Base-by-base conservation (phyloP, 2,329 filamentous ascomycete species). In the Fusarium buharicum region DNA sequence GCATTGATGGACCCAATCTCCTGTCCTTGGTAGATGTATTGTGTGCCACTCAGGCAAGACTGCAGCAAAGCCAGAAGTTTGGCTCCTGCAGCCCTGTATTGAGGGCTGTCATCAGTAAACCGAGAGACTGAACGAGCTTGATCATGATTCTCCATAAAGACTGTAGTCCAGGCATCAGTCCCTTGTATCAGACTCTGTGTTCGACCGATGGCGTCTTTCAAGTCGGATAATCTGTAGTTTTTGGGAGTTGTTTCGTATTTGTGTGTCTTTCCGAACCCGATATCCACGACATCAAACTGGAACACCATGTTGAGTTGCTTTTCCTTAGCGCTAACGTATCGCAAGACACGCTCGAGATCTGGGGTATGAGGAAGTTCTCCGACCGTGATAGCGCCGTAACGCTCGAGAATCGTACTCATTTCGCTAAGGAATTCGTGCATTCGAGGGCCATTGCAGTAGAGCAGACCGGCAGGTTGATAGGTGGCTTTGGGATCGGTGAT, bases 231-330 rank as follows among this genome's bases (percentile, higher is more conserved):
- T 8, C 73, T 77, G 71, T 77, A 87, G 37, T 75, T 78, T 30
- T 64, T 72, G 0, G 70, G 71, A 8, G 77, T 75, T 31, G 83
- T 85, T 51, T 85, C 81, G 67, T 85, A 83, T 59, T 82, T 83
- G 44, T 82, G 76, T 0, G 80, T 73, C 68, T 77, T 71, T 52
- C 84, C 82, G 50, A 81, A 78, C 6, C 84, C 88, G 14, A 89
- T 77, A 67, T 88, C 82, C 8, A 90, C 86, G 11, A 87, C 81
- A 63, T 87, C 84, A 60, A 88, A 87, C 64, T 87, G 85, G 73
- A 91, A 90, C 2, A 90, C 85, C 88, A 90, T 91, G 70, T 86
- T 83, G 44, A 91, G 75, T 72, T 90, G 84, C 55, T 82, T 81
- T 51, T 84, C 82, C 24, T 80, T 74, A 1, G 84, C 81, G 4